Evolutionary conservation across 1,284 basidiomycete species (phyloP).

Genomic region (Ustilago nuda): DNA sequence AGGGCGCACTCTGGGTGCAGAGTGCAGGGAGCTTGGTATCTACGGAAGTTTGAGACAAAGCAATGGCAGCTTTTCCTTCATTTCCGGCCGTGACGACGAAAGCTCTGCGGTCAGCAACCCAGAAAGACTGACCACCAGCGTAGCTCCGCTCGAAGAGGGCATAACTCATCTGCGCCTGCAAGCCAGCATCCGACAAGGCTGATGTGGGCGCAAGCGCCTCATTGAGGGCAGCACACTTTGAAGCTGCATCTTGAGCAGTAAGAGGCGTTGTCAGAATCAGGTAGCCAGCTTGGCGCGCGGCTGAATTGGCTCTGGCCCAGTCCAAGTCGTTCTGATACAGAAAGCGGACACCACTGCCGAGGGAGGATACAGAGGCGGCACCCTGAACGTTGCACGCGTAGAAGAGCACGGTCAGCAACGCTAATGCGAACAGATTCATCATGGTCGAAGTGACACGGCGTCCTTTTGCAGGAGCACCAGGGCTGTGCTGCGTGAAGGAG

Average conservation of each 20-base stretch:
- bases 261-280: slow-evolving; percentile 36
- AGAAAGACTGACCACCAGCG: slow-evolving; percentile 24
- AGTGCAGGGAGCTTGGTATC: slow-evolving; percentile 25
- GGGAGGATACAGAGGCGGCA: slow-evolving; percentile 8
- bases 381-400: slow-evolving; percentile 1
- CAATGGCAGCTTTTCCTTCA: slow-evolving; percentile 4
- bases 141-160: slow-evolving; percentile 27
- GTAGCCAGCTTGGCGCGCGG: slow-evolving; percentile 45
- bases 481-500: not conserved
- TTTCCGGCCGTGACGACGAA: slow-evolving; percentile 5
- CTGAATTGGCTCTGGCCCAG: slow-evolving; percentile 34
- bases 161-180: slow-evolving; percentile 42
- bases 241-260: slow-evolving; percentile 32
- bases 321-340: slow-evolving; percentile 60
- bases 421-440: slow-evolving; percentile 6
- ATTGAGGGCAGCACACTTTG: slow-evolving; percentile 35
- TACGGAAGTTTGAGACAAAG: slow-evolving; percentile 7
- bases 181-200: slow-evolving; percentile 20
- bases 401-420: slow-evolving; percentile 2
- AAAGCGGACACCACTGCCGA: slow-evolving; percentile 37
- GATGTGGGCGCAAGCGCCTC: slow-evolving; percentile 39
- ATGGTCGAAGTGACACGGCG: slow-evolving; percentile 4
- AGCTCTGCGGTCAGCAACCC: slow-evolving; percentile 19
- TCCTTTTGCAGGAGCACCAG: not conserved
- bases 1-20: slow-evolving; percentile 44